Percentiles rank a stretch among this genome's conserved stretches.
phyloP scores from a whole-genome alignment of 2,329 filamentous ascomycete species.

The Davidsoniella neocaledoniae region DNA sequence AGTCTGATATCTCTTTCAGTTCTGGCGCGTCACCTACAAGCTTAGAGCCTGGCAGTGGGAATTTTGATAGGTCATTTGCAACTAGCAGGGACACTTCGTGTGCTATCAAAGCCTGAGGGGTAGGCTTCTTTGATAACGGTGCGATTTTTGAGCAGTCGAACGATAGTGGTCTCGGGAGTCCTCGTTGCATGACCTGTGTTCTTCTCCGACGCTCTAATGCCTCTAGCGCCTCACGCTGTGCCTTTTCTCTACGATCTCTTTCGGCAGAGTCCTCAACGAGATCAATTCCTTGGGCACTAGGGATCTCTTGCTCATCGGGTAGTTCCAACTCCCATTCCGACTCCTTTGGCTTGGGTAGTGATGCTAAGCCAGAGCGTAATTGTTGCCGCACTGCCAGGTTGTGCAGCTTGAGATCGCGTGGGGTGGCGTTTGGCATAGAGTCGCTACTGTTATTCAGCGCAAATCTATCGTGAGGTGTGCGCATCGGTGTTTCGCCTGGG shows the following conservation, averaged over 20 bases:
- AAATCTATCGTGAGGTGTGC: conserved; percentile 77
- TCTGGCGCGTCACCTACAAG: conserved; percentile 43
- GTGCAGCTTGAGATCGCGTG: conserved; percentile 54
- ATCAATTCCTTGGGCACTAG: conserved; percentile 33
- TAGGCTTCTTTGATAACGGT: conserved; percentile 32
- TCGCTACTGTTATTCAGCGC: conserved; percentile 59
- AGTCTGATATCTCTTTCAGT: conserved; percentile 52
- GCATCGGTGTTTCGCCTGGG: conserved; percentile 66
- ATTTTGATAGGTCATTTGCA: conserved; percentile 63
- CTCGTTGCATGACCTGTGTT: conserved; percentile 79
- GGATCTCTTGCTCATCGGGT: conserved; percentile 57
- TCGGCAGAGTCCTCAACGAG: conserved; percentile 45
- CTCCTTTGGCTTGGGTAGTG: conserved; percentile 82
- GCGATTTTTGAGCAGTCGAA: conserved; percentile 57
- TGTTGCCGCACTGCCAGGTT: conserved; percentile 53
- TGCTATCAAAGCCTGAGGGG: conserved; percentile 53
- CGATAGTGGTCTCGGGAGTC: conserved; percentile 57
- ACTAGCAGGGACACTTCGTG: conserved; percentile 65
- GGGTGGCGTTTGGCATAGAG: conserved; percentile 51
- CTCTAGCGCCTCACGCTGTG: conserved; percentile 53
- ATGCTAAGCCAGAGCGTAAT: conserved; percentile 56
- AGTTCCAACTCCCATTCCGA: conserved; percentile 87
- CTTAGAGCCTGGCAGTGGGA: conserved; percentile 50
- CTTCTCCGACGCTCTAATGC: conserved; percentile 67
- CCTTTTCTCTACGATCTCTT: conserved; percentile 61